Evolutionary conservation across 257 asterid genomes (phyloP), one percentile per base, ranked within the genome.

Genomic region (Primulina huaijiensis): DNA sequence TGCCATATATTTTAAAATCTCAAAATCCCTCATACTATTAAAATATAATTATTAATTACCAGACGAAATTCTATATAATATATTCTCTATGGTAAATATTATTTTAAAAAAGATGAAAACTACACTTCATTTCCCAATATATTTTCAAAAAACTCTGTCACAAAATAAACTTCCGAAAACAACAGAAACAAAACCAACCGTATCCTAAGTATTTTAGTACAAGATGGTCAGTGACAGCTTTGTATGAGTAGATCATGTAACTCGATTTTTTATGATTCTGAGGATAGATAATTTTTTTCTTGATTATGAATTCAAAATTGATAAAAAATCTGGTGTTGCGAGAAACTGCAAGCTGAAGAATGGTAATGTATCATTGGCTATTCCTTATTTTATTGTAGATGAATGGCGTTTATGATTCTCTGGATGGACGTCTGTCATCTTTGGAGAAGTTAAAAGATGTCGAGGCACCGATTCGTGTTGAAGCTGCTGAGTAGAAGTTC

Each of bases 371-470:
- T 35, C 20, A 19, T 67, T 2, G 61, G 62, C 12, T 72, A 14
- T 46, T 25, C 67, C 9, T 38, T 72, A 17, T 52, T 31, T 43
- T 62, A 31, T 50, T 71, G 38, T 72, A 92, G 98, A 67, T 85
- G 75, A 84, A 79, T 76, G 71, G 74, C 60, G 71, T 81, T 59
- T 79, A 81, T 67, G 84, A 84, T 75, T 81, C 94, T 29, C 81
- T 92, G 76, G 57, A 50, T 70, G 84, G 81, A 56, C 83, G 87
- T 60, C 40, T 85, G 66, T 82, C 82, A 57, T 57, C 80, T 68
- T 40, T 82, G 74, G 87, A 82, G 38, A 74, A 77, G 74, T 57
- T 72, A 63, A 74, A 74, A 63, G 80, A 69, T 40, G 81, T 40
- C 0, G 77, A 82, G 74, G 75, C 77, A 10, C 27, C 80, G 12